Conservation (phyloP, 192 early-diverging fungal genomes). For the Rhizoclosmatium sp. region DNA sequence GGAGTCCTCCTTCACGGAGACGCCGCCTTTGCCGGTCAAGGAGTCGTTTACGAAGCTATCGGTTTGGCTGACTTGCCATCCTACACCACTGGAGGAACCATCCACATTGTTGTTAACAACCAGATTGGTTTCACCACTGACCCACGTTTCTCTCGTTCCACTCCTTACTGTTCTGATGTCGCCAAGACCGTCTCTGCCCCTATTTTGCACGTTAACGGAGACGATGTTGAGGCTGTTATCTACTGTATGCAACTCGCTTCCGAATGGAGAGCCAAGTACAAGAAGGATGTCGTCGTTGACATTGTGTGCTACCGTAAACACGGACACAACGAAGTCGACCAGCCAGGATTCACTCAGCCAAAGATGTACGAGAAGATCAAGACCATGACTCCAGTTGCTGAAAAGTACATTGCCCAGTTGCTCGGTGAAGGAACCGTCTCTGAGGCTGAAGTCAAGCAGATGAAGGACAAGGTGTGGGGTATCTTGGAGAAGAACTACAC, state of each 20-base stretch:
- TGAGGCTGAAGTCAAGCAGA: conserved; percentile 80
- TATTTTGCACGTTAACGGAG: conserved; percentile 98
- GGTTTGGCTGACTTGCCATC: conserved; percentile 94
- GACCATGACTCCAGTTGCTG: conserved; percentile 82
- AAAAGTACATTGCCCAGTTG: conserved; percentile 87
- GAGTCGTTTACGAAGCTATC: conserved; percentile 96
- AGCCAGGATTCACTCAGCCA: conserved; percentile 98
- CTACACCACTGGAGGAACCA: conserved; percentile 95
- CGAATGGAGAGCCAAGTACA: conserved; percentile 95
- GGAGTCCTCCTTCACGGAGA: conserved; percentile 97
- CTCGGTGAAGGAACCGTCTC: conserved; percentile 85
- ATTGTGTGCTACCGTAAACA: conserved; percentile 97
- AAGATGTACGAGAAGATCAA: conserved; percentile 93
- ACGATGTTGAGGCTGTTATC: conserved; percentile 96
- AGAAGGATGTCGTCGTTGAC: conserved; percentile 96
- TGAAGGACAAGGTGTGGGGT: conserved; percentile 91
- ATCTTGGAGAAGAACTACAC: conserved; percentile 93
- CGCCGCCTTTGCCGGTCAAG: conserved; percentile 97
- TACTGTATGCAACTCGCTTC: conserved; percentile 94
- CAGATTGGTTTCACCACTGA: conserved; percentile 99
- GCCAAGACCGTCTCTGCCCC: conserved; percentile 96
- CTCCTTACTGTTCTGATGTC: conserved; percentile 96
- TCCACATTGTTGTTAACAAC: conserved; percentile 99
- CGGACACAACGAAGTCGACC: conserved; percentile 99
- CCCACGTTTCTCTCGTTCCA: conserved; percentile 92